phyloP scores from a whole-genome alignment of 2,329 filamentous ascomycete species.

The Ceratocystis alfenasii region DNA sequence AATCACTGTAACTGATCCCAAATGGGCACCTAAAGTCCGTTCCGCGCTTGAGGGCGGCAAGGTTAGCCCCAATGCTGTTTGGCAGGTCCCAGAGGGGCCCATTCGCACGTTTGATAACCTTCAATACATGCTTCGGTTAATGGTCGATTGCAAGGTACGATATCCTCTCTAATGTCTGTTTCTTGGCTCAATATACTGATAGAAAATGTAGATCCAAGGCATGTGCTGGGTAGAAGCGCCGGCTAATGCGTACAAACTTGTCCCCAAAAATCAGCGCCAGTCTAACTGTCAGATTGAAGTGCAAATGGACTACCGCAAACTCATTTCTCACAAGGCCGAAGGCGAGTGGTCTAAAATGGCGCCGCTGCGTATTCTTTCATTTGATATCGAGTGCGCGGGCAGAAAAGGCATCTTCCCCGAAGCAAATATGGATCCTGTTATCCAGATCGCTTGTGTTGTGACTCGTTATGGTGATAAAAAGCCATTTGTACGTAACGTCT shows the following conservation, averaged over 20 bases:
- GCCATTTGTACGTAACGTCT: slow-evolving; percentile 91
- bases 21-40: slow-evolving; percentile 65
- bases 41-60: slow-evolving; percentile 59
- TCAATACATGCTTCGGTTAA: slow-evolving; percentile 88
- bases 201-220: slow-evolving; percentile 53
- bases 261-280: slow-evolving; percentile 55
- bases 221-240: slow-evolving; percentile 97
- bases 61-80: slow-evolving; percentile 84
- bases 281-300: slow-evolving; percentile 97
- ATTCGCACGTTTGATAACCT: slow-evolving; percentile 93
- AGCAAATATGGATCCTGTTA: slow-evolving; percentile 80
- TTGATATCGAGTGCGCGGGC: slow-evolving; percentile 97
- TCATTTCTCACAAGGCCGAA: slow-evolving; percentile 76
- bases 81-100: slow-evolving; percentile 55
- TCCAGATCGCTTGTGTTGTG: slow-evolving; percentile 95
- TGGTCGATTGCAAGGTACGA: slow-evolving; percentile 82
- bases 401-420: slow-evolving; percentile 97
- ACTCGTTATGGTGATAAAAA: slow-evolving; percentile 91
- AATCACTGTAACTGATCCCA: slow-evolving; percentile 84
- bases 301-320: slow-evolving; percentile 64
- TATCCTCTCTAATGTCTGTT: background rate
- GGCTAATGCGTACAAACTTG: slow-evolving; percentile 57
- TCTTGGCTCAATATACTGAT: slow-evolving; percentile 23
- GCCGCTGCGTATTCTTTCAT: slow-evolving; percentile 80
- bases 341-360: slow-evolving; percentile 99